A percentile compares a stretch with the other conserved stretches of the same genome.
phyloP scores from a whole-genome alignment of 306 rosid genomes.

The Citrullus colocynthis region DNA sequence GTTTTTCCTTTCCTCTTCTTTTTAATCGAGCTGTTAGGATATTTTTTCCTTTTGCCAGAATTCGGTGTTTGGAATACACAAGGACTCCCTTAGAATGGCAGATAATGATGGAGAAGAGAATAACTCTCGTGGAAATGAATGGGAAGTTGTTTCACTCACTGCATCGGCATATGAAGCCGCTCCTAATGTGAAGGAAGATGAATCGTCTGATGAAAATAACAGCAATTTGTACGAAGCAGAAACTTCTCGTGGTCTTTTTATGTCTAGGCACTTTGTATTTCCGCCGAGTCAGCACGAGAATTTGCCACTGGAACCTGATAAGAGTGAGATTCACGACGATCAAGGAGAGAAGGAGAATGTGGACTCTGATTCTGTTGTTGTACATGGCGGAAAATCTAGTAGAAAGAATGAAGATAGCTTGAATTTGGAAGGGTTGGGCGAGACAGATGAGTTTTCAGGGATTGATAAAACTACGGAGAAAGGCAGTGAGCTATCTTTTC shows the following conservation, averaged over 20 bases:
- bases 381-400: conserved; percentile 30
- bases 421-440: conserved; percentile 37
- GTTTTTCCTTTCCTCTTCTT: background rate
- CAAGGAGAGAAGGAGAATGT: conserved; percentile 34
- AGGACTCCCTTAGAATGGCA: conserved; percentile 39
- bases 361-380: conserved; percentile 27
- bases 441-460: conserved; percentile 46
- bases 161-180: conserved; percentile 91
- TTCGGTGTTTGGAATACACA: background rate
- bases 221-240: conserved; percentile 36
- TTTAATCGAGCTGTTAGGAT: background rate
- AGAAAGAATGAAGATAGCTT: conserved; percentile 55
- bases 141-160: conserved; percentile 97
- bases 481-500: conserved; percentile 33
- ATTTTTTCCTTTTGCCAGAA: background rate
- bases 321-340: conserved; percentile 29
- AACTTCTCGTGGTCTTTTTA: conserved; percentile 66
- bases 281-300: conserved; percentile 78
- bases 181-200: conserved; percentile 50
- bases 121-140: conserved; percentile 64
- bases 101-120: conserved; percentile 53
- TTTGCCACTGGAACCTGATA: conserved; percentile 58
- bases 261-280: conserved; percentile 86
- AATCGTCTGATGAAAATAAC: conserved; percentile 33
- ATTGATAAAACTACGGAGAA: conserved; percentile 40